Evolutionary conservation across 169 alveolate genomes (phyloP), one percentile per base, ranked within the genome.

Genomic region (Plasmodium gallinaceum): DNA sequence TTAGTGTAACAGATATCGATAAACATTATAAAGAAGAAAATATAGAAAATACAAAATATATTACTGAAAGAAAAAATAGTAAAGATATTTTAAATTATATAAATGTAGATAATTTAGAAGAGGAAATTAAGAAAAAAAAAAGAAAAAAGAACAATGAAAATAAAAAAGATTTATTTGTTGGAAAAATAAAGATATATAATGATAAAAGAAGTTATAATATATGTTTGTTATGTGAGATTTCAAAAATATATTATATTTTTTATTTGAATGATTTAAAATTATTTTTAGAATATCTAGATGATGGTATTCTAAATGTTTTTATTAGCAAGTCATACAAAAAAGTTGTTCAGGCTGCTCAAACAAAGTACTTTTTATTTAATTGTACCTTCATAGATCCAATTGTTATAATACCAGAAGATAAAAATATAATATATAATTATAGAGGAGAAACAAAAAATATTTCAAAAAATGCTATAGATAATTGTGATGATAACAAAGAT

Each of bases 221-320:
- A 73, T 94, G 96, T 37, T 66, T 94, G 69, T 42, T 71, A 14
- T 93, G 95, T 48, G 93, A 74, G 6, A 57, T 94, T 88, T 92
- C 92, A 18, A 92, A 92, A 9, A 88, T 94, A 22, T 89, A 91
- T 62, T 92, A 91, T 68, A 94, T 95, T 57, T 93, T 93, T 72
- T 92, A 90, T 88, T 95, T 93, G 88, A 93, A 93, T 74, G 97
- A 95, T 74, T 88, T 94, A 48, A 74, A 88, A 43, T 73, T 93
- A 72, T 90, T 95, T 74, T 75, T 94, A 91, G 96, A 94, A 24
- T 95, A 95, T 70, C 75, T 95, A 24, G 94, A 94, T 37, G 97
- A 95, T 69, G 97, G 97, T 45, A 95, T 95, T 20, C 87, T 95
- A 78, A 95, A 94, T 70, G 97, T 94, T 22, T 92, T 95, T 74